Evolutionary conservation across 2,329 filamentous ascomycete genomes (phyloP).

Genomic region (Cadophora malorum): DNA sequence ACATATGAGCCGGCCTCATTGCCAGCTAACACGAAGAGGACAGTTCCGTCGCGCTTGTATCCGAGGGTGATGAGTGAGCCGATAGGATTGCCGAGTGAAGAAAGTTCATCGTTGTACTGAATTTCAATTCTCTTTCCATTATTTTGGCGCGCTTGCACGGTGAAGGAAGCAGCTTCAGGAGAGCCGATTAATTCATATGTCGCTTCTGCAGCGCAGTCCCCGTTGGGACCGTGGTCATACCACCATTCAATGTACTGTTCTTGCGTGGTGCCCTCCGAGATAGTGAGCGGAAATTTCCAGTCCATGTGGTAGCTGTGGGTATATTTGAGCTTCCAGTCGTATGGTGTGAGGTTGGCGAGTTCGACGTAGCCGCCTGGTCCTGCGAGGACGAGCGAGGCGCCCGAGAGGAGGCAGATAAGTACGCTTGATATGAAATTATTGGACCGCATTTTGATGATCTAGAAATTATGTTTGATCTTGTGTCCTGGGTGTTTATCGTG

Average conservation of each 20-base stretch:
- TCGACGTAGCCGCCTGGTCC: slow-evolving; percentile 27
- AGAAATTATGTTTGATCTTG: background rate
- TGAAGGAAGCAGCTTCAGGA: slow-evolving; percentile 31
- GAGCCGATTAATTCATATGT: slow-evolving; percentile 32
- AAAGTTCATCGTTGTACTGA: slow-evolving; percentile 32
- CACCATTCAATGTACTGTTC: slow-evolving; percentile 34
- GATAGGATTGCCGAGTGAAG: slow-evolving; percentile 34
- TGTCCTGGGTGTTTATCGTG: no score
- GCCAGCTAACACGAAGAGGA: slow-evolving; percentile 36
- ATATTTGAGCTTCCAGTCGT: slow-evolving; percentile 34
- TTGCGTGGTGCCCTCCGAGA: slow-evolving; percentile 25
- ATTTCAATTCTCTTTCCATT: slow-evolving; percentile 30
- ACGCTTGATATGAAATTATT: background rate
- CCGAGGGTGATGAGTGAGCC: slow-evolving; percentile 32
- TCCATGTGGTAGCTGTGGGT: slow-evolving; percentile 34
- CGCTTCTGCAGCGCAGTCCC: slow-evolving; percentile 35
- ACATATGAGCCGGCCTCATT: slow-evolving; percentile 31
- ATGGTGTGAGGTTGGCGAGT: slow-evolving; percentile 36
- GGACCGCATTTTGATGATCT: slow-evolving; percentile 7
- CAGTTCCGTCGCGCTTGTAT: slow-evolving; percentile 28
- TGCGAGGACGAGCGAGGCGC: slow-evolving; percentile 17
- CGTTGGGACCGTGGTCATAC: slow-evolving; percentile 23
- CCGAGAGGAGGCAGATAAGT: background rate
- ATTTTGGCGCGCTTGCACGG: slow-evolving; percentile 31
- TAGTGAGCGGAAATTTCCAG: slow-evolving; percentile 26